Evolutionary conservation across 768 basidiomycete genomes (phyloP), one percentile per base, ranked within the genome.

Genomic region (Xerocomellus amylosporus): DNA sequence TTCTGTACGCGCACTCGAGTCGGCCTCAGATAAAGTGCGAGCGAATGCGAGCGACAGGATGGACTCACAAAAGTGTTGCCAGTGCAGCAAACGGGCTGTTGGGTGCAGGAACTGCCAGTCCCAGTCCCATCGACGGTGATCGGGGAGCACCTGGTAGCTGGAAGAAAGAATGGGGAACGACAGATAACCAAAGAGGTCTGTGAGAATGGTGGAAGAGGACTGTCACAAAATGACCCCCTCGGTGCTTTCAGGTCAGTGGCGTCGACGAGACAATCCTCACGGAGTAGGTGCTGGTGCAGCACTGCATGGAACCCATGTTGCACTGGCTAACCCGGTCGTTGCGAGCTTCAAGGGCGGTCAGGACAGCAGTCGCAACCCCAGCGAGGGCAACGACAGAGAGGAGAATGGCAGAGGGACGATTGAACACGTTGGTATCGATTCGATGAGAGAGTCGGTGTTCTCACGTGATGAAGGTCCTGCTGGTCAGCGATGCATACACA

Each of bases 301-400:
- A 64, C 22, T 50, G 45, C 26, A 76, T 47, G 19, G 61, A 42
- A 4, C 78, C 80, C 31, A 74, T 72, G 62, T 72, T 72, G 66
- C 80, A 81, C n/a, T 63, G 0, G 42, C 15, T 37, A 8, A 33
- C 26, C 26, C 26, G n/a, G n/a, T n/a, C n/a, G n/a, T n/a, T 5
- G 26, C 26, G 24, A 24, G 24, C 24, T 24, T 24, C 24, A 24
- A 24, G 24, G 24, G 24, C 26, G 26, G 7, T 26, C 26, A 5
- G 7, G 26, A 26, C 26, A 4, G 26, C 26, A 26, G 26, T 8
- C 4, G 26, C 26, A 26, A 24, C 24, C 24, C 24, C 24, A 24
- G 4, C 24, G 4, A 24, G 24, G 24, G 24, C 24, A 24, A 4
- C 24, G 24, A 24, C 24, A 24, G 24, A 24, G 24, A 24, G 24